Base-by-base conservation (phyloP, 805 yeast species). In the Saccharomycopsis fibuligera region DNA sequence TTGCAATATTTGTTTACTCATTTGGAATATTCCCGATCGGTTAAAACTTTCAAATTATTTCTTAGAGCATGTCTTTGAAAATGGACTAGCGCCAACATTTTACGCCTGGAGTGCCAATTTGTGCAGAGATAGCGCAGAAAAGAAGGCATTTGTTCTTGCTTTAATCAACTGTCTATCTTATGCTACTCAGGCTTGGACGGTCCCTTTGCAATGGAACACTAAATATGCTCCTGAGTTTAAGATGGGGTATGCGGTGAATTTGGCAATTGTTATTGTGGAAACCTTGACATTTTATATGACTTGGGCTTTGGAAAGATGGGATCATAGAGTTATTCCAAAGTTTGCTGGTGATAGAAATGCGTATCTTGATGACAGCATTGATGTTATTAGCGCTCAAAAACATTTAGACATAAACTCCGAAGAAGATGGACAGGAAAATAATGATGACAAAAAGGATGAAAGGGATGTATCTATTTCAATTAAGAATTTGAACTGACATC, bases 181-280 rank as follows among this genome's bases (percentile, higher is more conserved):
- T 42, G 54, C 52, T 4, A 51, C 54, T 3, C 49, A 45, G 22
- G 52, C 52, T 6, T 51, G 54, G 52, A 41, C 49, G 6, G 23
- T 41, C 5, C 52, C 54, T 4, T 24, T 51, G 16, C 54, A 51
- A 39, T 51, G 54, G 52, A 43, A 51, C 37, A 24, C 36, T 3
- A 48, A 51, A n/a, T 45, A 33, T 19, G 17, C 39, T 12, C 54
- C 54, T 12, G 41, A 27, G 22, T 51, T 51, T 23, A 25, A 27
- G 22, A 16, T 39, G 35, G 54, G 52, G 2, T 51, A 43, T 42
- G 27, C 42, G 24, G 37, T 48, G 14, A 48, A 48, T 41, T 17
- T 51, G 8, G 54, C 48, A 4, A 27, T 37, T 35, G 19, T 51
- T 23, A 29, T 23, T 9, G 27, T 41, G 21, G 29, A 39, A 10